A percentile compares a stretch with the other conserved stretches of the same genome.
These are phyloP conservation scores for Suhomyces taliae DNA, from an alignment of 1,139 yeast genomes.

Conservation along the genomic window DNA sequence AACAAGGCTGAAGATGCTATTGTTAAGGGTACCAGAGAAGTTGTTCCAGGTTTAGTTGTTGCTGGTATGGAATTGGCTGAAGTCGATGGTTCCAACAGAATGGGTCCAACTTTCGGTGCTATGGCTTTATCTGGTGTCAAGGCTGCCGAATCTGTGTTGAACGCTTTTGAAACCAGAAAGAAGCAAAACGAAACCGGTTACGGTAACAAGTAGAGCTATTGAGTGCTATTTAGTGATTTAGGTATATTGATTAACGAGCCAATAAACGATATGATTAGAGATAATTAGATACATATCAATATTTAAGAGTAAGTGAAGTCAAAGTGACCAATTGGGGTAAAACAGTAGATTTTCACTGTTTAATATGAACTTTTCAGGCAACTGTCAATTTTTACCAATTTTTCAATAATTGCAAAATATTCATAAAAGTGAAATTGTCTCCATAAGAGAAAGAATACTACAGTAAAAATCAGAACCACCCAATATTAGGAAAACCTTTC, in stretches of 20 bases:
- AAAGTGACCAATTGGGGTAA: too few species aligned
- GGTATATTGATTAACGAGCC: too few species aligned
- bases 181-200: conserved; percentile 32
- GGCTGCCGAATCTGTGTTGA: conserved; percentile 66
- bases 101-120: conserved; percentile 86
- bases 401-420: too few species aligned
- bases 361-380: too few species aligned
- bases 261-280: neutral
- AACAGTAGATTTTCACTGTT: too few species aligned
- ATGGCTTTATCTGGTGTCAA: conserved; percentile 77
- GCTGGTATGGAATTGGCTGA: conserved; percentile 85
- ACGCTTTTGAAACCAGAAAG: conserved; percentile 51
- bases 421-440: too few species aligned
- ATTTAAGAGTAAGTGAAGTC: too few species aligned
- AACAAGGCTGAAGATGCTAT: conserved; percentile 76
- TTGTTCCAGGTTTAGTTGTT: conserved; percentile 69
- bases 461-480: too few species aligned
- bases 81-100: conserved; percentile 73
- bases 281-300: neutral
- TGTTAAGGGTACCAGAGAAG: conserved; percentile 69
- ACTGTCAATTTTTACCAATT: too few species aligned
- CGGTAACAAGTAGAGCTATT: conserved; percentile 6
- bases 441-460: too few species aligned
- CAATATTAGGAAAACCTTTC: too few species aligned
- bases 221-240: too few species aligned